phyloP scores from a whole-genome alignment of 2,329 filamentous ascomycete species.

The Proliferodiscus dingleyae region DNA sequence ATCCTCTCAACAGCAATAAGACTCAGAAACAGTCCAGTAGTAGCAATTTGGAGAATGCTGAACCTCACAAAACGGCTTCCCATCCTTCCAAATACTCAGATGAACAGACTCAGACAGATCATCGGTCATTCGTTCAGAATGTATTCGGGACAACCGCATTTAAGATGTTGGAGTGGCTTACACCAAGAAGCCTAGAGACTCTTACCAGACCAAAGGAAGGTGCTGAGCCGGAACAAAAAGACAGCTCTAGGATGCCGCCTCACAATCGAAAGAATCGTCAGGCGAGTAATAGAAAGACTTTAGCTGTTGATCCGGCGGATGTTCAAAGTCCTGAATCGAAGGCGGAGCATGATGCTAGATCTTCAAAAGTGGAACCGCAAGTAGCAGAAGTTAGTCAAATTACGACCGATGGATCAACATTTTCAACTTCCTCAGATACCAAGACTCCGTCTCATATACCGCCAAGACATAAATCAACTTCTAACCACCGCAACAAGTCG shows the following conservation, averaged over 20 bases:
- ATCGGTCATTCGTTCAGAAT: slow-evolving; percentile 59
- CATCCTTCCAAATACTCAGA: slow-evolving; percentile 11
- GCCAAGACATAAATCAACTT: slow-evolving; percentile 4
- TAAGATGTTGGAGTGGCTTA: slow-evolving; percentile 68
- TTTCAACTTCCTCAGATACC: background rate
- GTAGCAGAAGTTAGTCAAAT: slow-evolving; percentile 1
- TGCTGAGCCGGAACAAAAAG: background rate
- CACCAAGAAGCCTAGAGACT: slow-evolving; percentile 41
- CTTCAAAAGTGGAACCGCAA: background rate
- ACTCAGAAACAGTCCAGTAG: background rate
- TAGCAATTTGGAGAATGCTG: background rate
- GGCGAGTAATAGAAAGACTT: too few relatives aligned
- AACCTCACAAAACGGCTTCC: background rate
- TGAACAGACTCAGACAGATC: slow-evolving; percentile 44
- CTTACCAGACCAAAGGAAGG: slow-evolving; percentile 13
- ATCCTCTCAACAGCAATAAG: background rate
- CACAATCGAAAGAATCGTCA: too few relatives aligned
- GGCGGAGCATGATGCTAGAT: background rate
- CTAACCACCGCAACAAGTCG: slow-evolving; percentile 12
- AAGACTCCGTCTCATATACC: slow-evolving; percentile 10
- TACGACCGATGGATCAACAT: slow-evolving; percentile 1
- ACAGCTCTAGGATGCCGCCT: background rate
- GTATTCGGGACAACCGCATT: slow-evolving; percentile 62
- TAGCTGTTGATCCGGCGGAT: too few relatives aligned
- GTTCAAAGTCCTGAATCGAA: background rate